Conservation (phyloP, 371 early-diverging fungal species). For the Mortierella polycephala region DNA sequence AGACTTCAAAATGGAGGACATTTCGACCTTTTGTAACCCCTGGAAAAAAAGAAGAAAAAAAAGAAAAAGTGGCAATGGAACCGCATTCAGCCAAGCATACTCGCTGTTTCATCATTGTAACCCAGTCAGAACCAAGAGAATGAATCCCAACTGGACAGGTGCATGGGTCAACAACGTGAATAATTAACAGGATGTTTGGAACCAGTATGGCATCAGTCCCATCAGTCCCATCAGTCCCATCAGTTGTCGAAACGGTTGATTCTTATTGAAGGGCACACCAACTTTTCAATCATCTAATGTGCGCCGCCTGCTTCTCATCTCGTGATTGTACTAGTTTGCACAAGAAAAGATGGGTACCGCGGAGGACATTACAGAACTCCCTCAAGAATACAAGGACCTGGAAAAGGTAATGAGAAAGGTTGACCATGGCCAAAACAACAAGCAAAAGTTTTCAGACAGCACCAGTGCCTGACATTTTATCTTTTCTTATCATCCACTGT, state of each 20-base stretch:
- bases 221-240: too few relatives aligned
- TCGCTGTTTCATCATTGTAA: too few relatives aligned
- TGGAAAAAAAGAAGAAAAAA: too few relatives aligned
- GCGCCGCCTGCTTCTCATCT: not conserved
- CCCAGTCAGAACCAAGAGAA: too few relatives aligned
- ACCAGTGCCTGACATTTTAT: not conserved
- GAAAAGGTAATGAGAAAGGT: constrained; percentile 65
- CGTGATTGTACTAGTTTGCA: constrained; percentile 72
- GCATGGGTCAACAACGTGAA: too few relatives aligned
- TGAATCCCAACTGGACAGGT: too few relatives aligned
- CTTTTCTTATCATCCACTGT: not conserved
- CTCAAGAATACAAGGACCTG: constrained; percentile 88
- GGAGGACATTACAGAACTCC: constrained; percentile 88
- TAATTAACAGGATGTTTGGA: not conserved
- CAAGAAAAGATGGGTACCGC: constrained; percentile 88
- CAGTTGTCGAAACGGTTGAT: not conserved
- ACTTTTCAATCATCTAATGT: too few relatives aligned
- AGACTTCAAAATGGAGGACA: too few relatives aligned
- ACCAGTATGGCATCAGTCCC: too few relatives aligned
- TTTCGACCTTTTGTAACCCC: too few relatives aligned
- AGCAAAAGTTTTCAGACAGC: not conserved
- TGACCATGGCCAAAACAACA: not conserved
- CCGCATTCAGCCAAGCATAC: too few relatives aligned
- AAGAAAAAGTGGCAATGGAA: too few relatives aligned
- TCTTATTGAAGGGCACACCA: constrained; percentile 1